These are phyloP conservation scores for Hypoxylon rickii DNA, from an alignment of 495 filamentous ascomycete species.

Conservation along the genomic window DNA sequence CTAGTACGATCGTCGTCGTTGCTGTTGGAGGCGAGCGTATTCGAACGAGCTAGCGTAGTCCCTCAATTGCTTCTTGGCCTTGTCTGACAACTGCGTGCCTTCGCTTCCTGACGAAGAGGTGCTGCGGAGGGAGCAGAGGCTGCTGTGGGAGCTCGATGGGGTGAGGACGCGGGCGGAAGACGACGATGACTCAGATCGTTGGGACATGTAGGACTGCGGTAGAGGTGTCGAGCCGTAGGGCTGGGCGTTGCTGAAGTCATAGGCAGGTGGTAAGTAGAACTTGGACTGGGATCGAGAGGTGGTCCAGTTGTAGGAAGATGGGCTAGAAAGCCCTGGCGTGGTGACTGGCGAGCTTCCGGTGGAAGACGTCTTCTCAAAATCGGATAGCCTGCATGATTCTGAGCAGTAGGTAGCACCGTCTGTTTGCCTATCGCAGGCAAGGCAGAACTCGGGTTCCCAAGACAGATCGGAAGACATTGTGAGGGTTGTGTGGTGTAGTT, in stretches of 20 bases:
- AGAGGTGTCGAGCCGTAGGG: constrained; percentile 49
- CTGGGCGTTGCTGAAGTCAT: constrained; percentile 65
- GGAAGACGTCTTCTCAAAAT: constrained; percentile 73
- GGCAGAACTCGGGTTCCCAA: constrained; percentile 93
- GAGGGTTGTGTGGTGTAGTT: constrained; percentile 25
- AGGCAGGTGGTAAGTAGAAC: constrained; percentile 72
- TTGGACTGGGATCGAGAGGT: constrained; percentile 45
- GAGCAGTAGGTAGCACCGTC: constrained; percentile 85
- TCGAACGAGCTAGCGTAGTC: constrained; percentile 90
- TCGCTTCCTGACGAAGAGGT: constrained; percentile 59
- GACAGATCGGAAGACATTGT: constrained; percentile 67
- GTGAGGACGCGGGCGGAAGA: constrained; percentile 57
- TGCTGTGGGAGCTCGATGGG: constrained; percentile 83
- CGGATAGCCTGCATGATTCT: constrained; percentile 86
- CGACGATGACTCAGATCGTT: constrained; percentile 46
- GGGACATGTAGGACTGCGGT: constrained; percentile 30
- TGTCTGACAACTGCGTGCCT: constrained; percentile 65
- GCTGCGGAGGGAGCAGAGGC: constrained; percentile 77
- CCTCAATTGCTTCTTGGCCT: constrained; percentile 77
- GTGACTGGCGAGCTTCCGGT: constrained; percentile 58
- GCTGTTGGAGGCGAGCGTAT: constrained; percentile 62
- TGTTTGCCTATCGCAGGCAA: constrained; percentile 90
- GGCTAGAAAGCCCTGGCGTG: constrained; percentile 54
- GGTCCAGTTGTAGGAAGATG: constrained; percentile 53
- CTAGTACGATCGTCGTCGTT: constrained; percentile 56